Evolutionary conservation across 2,329 filamentous ascomycete species (phyloP), one percentile per base, ranked within the genome.

Genomic region (Monosporascus ibericus): DNA sequence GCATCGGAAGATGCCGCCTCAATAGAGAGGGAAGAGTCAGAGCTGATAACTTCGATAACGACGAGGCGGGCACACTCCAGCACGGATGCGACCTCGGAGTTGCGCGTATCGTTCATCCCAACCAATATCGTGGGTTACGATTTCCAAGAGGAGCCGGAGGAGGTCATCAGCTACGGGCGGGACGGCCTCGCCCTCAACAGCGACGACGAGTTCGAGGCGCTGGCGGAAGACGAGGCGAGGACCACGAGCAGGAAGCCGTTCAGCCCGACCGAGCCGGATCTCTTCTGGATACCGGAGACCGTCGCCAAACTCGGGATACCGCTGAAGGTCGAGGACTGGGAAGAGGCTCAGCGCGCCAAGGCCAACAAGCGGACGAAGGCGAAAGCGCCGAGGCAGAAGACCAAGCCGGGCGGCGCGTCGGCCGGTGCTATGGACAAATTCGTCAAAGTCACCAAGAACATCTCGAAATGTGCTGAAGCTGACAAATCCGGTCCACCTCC

Each of bases 21-120:
- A 48, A 60, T 68, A 61, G 55, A 77, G 60, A 67, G 74, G 51
- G 70, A 75, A 46, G 78, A 84, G 65, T 63, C 74, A 52, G 65
- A 70, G 6, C 69, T 89, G 15, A 76, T 95, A 22, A 80, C 79
- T 51, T 79, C 78, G 1, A 84, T 96, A 8, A 84, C 85, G 50
- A 84, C 79, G 5, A 81, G 79, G 48, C 78, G 92, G 53, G 75
- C 75, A 6, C 91, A 95, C 68, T 79, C 82, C 44, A 85, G 81
- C 49, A 92, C 87, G 0, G 92, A 95, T 64, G 83, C 79, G 1
- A 82, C 84, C 5, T 78, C 84, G 2, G 92, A 97, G 66, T 68
- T 96, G 9, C 85, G 92, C 6, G 71, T 97, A 22, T 84, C 88
- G 2, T 95, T 88, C 63, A 75, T 86, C 5, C 94, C 94, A 0